Evolutionary conservation across 371 early-diverging fungal species (phyloP).

Genomic region (Apophysomyces elegans): DNA sequence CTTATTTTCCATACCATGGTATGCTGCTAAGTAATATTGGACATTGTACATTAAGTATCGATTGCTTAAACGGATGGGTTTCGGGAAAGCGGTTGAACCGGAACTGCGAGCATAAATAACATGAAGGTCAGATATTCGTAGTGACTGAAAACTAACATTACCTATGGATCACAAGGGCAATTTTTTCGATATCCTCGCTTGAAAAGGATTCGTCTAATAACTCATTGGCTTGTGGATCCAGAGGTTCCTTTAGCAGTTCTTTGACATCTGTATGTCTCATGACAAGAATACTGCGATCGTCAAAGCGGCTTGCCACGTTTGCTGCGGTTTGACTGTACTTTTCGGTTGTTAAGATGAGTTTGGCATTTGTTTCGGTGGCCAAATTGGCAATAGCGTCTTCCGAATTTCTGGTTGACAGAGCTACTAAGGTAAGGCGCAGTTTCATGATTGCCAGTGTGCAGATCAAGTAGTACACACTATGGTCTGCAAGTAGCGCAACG

Average conservation of each 20-base stretch:
- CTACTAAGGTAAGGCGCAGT: conserved; percentile 19
- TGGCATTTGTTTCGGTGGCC: conserved; percentile 22
- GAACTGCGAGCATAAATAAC: conserved; percentile 19
- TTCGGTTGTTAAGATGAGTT: conserved; percentile 16
- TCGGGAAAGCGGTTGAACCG: conserved; percentile 32
- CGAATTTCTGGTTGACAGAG: conserved; percentile 41
- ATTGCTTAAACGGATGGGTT: conserved; percentile 36
- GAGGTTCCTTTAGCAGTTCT: conserved; percentile 8
- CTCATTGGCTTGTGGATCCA: background rate
- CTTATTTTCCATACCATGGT: background rate
- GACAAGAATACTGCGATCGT: background rate
- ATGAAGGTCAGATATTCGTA: too few species aligned
- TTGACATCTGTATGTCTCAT: conserved; percentile 11
- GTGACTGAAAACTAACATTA: background rate
- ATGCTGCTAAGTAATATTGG: conserved; percentile 1
- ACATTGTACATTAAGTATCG: conserved; percentile 16
- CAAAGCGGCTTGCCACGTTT: background rate
- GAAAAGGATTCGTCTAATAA: background rate
- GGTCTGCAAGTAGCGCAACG: conserved; percentile 29
- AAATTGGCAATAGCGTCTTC: conserved; percentile 26
- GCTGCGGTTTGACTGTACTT: conserved; percentile 18
- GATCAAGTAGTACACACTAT: conserved; percentile 24
- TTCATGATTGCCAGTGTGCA: conserved; percentile 30
- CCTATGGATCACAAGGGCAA: conserved; percentile 25
- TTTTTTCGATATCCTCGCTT: conserved; percentile 16